Base-by-base conservation (phyloP, 441 rosid species). In the Erodium chrysanthum region DNA sequence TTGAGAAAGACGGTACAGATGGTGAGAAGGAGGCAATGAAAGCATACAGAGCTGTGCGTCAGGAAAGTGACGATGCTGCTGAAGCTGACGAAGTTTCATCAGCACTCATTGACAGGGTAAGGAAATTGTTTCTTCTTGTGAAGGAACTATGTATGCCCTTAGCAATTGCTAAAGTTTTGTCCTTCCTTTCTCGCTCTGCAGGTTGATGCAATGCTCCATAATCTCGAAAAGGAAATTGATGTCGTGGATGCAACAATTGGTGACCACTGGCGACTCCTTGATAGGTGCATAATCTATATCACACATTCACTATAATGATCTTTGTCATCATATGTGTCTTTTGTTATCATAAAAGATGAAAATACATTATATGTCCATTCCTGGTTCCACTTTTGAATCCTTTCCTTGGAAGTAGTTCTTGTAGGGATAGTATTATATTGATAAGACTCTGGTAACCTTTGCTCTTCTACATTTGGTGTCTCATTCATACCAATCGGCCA, bases 171-270 rank as follows among this genome's bases (percentile, higher is more conserved):
- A 67, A 31, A 77, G 64, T 72, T n/a, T 25, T 71, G 27, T 66
- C 66, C 42, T 8, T 76, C 56, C 42, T 40, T 71, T 52, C 10
- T 62, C 61, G 7, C 31, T 33, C 63, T 68, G 46, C 73, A 88
- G 96, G 92, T 90, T 78, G 96, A 87, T 79, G 86, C 85, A 65
- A 82, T 91, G 92, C 84, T 91, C 20, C 93, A 87, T 64, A 85
- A 89, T 77, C 96, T 91, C 17, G 96, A 91, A 81, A 89, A 91
- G 70, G 97, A 91, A 81, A 89, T 91, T 71, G 96, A 91, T 74
- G 84, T 80, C 71, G 93, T 89, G 54, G 97, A 91, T 84, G 84
- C 82, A 54, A 80, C 74, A 80, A 91, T 91, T 56, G 96, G 96
- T 68, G 89, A 88, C 72, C 82, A 79, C 9, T 91, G 90, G 93